Percentiles rank a stretch among this genome's conserved stretches.
These are phyloP conservation scores for Bremia lactucae DNA, from an alignment of 352 stramenopile genomes.

Conservation along the genomic window DNA sequence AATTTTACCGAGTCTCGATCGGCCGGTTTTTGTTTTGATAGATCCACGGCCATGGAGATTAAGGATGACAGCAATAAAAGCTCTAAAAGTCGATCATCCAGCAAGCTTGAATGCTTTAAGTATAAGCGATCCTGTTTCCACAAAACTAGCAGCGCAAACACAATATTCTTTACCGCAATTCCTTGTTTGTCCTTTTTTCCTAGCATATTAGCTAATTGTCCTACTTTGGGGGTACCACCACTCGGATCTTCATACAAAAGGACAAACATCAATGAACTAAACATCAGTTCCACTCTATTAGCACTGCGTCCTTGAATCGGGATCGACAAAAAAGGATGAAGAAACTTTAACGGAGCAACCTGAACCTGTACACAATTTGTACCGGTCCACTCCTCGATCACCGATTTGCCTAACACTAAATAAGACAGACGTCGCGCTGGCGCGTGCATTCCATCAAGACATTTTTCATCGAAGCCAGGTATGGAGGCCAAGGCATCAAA, in stretches of 20 bases:
- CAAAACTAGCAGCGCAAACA: conserved; percentile 42
- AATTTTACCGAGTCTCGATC: conserved; percentile 6
- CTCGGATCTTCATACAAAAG: conserved; percentile 30
- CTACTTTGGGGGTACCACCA: conserved; percentile 17
- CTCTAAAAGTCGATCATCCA: conserved; percentile 35
- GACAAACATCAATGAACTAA: conserved; percentile 36
- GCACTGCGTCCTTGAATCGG: conserved; percentile 19
- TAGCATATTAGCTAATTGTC: conserved; percentile 18
- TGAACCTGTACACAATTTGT: conserved; percentile 16
- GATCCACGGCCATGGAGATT: conserved; percentile 27
- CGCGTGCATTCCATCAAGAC: conserved; percentile 27
- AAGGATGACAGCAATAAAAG: conserved; percentile 49
- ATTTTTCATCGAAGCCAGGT: conserved; percentile 19
- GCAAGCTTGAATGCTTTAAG: conserved; percentile 14
- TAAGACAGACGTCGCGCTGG: conserved; percentile 39
- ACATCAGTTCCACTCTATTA: conserved; percentile 27
- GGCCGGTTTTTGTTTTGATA: conserved; percentile 13
- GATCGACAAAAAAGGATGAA: conserved; percentile 25
- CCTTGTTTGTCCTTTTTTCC: conserved; percentile 31
- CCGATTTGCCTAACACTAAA: conserved; percentile 29
- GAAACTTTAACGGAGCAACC: conserved; percentile 14
- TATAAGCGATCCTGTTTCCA: conserved; percentile 37
- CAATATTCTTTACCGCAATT: conserved; percentile 33
- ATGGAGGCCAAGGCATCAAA: conserved; percentile 40
- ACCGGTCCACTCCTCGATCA: conserved; percentile 30